phyloP scores from a whole-genome alignment of 2,329 filamentous ascomycete species.

The Botrytis aclada region DNA sequence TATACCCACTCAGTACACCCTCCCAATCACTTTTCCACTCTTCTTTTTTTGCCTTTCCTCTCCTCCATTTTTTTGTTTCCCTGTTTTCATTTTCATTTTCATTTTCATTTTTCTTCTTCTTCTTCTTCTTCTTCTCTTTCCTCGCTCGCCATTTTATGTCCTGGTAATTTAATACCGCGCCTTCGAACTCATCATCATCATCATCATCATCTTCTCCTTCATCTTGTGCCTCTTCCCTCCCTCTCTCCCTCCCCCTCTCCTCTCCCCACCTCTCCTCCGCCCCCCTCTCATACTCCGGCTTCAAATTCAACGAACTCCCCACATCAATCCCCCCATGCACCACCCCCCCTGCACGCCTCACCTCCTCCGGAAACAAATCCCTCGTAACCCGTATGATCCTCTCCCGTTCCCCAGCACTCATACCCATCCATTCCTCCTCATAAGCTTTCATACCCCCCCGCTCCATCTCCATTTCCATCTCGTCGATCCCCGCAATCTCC shows the following conservation, averaged over 20 bases:
- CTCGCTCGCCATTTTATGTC: neutral
- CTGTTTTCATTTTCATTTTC: too few relatives aligned
- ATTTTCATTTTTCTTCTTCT: too few relatives aligned
- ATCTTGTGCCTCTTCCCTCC: too few relatives aligned
- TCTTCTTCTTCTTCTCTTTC: neutral
- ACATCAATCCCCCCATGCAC: neutral
- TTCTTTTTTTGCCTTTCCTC: constrained; percentile 18
- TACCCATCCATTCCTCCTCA: neutral
- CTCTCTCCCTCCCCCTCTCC: too few relatives aligned
- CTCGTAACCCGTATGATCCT: neutral
- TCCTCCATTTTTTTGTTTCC: neutral
- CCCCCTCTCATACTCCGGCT: neutral
- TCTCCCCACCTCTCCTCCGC: neutral
- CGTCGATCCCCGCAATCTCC: neutral
- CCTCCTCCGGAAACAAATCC: constrained; percentile 10
- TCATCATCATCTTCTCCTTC: neutral
- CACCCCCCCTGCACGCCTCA: too few relatives aligned
- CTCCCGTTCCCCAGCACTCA: neutral
- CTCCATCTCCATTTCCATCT: neutral
- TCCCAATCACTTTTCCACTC: constrained; percentile 44
- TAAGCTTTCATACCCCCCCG: neutral
- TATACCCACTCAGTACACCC: constrained; percentile 54
- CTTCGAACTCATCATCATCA: neutral
- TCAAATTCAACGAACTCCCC: neutral
- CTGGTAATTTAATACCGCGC: neutral